Evolutionary conservation across 129 eudicot species (phyloP), one percentile per base, ranked within the genome.

Genomic region (Logfia minima): DNA sequence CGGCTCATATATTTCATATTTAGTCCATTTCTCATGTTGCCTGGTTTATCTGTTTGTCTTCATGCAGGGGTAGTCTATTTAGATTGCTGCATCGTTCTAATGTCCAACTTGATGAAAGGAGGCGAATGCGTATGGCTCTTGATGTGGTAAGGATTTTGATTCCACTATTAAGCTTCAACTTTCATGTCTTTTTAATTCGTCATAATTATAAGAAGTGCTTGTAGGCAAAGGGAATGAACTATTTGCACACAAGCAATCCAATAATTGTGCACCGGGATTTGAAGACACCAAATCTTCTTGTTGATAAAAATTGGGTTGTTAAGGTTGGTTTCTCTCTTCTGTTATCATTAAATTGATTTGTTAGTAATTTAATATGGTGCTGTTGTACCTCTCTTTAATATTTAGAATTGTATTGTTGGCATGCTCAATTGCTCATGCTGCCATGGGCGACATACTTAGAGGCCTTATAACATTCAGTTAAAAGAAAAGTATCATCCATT

Each of bases 221-320:
- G 84, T 79, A 93, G 98, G 98, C 98, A 58, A 93, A 91, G 79
- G 98, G 98, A 81, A 90, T 93, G 98, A 93, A 93, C 82, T 93
- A 90, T 82, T 75, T 93, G 91, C 98, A 93, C 77, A 88, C 98
- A 62, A 87, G 98, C 84, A 82, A 87, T 83, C 98, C 98, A 71
- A 81, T 88, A 56, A 91, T 93, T 66, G 98, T 93, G 73, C 98
- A 93, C 79, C 91, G 98, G 82, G 98, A 93, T 86, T 73, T 93
- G 81, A 93, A 93, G 83, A 88, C 98, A 34, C 93, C 95, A 28
- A 93, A 93, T 85, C 98, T 93, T 79, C 98, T 93, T 69, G 98
- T 93, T 81, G 98, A 93, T 79, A 93, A 93, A 75, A 93, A 90
- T 75, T 93, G 98, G 98, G 97, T 85, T 81, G 98, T 93, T 53